Conservation (phyloP, 371 early-diverging fungal species). For the Haplosporangium sp. region DNA sequence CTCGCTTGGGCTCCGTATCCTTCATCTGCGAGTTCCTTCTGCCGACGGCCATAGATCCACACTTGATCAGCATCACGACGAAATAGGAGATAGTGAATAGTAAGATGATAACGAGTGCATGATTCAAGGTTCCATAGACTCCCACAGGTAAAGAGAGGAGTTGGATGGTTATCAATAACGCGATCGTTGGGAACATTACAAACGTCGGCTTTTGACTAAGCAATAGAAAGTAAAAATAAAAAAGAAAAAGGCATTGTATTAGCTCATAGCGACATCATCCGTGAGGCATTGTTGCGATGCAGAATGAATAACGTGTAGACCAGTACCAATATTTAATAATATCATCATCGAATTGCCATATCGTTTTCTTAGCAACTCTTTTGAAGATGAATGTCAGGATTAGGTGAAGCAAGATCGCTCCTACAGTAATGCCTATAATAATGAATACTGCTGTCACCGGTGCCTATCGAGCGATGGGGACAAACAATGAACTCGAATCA, state of each 20-base stretch:
- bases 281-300: background rate
- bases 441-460: slow-evolving; percentile 51
- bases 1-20: slow-evolving; percentile 26
- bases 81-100: slow-evolving; percentile 43
- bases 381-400: slow-evolving; percentile 42
- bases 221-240: background rate
- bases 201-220: slow-evolving; percentile 52
- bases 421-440: slow-evolving; percentile 46
- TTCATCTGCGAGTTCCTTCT: slow-evolving; percentile 33
- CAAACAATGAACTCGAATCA: background rate
- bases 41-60: slow-evolving; percentile 38
- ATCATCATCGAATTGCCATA: slow-evolving; percentile 56
- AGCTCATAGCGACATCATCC: background rate
- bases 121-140: slow-evolving; percentile 39
- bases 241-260: background rate
- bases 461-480: slow-evolving; percentile 7
- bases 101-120: slow-evolving; percentile 50
- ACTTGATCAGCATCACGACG: slow-evolving; percentile 54
- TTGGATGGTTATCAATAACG: slow-evolving; percentile 47
- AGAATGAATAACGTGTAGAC: no score
- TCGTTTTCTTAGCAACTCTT: slow-evolving; percentile 40
- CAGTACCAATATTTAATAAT: slow-evolving; percentile 48
- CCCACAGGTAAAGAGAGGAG: slow-evolving; percentile 40
- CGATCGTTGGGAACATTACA: slow-evolving; percentile 54
- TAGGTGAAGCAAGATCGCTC: slow-evolving; percentile 49